A percentile compares a stretch with the other conserved stretches of the same genome.
phyloP scores from a whole-genome alignment of 352 stramenopile genomes.

The Globisporangium cylindrosporum region DNA sequence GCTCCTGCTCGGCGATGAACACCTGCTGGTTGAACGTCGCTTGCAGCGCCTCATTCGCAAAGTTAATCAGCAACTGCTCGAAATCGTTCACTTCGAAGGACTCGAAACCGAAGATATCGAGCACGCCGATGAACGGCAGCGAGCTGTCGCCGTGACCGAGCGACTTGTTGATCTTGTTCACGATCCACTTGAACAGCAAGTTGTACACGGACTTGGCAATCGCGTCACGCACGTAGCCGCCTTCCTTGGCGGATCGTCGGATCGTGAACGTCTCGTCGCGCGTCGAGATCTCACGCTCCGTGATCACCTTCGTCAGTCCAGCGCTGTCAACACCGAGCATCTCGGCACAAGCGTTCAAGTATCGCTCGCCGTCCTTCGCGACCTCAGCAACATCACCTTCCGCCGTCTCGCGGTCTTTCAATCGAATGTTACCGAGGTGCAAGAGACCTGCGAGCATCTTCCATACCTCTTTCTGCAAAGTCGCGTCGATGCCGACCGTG shows the following conservation, averaged over 20 bases:
- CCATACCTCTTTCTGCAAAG: slow-evolving; percentile 75
- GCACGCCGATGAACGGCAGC: slow-evolving; percentile 89
- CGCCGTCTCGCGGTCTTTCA: slow-evolving; percentile 76
- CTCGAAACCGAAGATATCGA: slow-evolving; percentile 98
- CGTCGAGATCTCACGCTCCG: slow-evolving; percentile 74
- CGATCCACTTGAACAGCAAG: slow-evolving; percentile 84
- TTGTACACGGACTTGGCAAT: slow-evolving; percentile 94
- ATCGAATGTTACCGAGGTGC: slow-evolving; percentile 77
- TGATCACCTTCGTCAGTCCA: slow-evolving; percentile 72
- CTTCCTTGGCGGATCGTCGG: slow-evolving; percentile 72
- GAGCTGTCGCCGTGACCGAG: slow-evolving; percentile 72
- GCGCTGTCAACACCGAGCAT: slow-evolving; percentile 76
- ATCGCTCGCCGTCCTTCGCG: slow-evolving; percentile 44
- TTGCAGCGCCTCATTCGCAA: slow-evolving; percentile 87
- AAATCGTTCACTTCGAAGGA: slow-evolving; percentile 94
- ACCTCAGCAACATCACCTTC: slow-evolving; percentile 79
- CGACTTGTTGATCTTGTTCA: slow-evolving; percentile 80
- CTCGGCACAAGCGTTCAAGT: slow-evolving; percentile 46
- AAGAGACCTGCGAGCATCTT: slow-evolving; percentile 72
- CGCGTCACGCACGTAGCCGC: slow-evolving; percentile 85
- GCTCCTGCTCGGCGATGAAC: slow-evolving; percentile 83
- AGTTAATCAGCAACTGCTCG: slow-evolving; percentile 90
- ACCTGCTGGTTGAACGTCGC: slow-evolving; percentile 90
- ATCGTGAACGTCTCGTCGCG: slow-evolving; percentile 82
- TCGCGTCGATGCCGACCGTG: slow-evolving; percentile 69